Base-by-base conservation (phyloP, 2,329 filamentous ascomycete species). In the Orbilia oligospora region DNA sequence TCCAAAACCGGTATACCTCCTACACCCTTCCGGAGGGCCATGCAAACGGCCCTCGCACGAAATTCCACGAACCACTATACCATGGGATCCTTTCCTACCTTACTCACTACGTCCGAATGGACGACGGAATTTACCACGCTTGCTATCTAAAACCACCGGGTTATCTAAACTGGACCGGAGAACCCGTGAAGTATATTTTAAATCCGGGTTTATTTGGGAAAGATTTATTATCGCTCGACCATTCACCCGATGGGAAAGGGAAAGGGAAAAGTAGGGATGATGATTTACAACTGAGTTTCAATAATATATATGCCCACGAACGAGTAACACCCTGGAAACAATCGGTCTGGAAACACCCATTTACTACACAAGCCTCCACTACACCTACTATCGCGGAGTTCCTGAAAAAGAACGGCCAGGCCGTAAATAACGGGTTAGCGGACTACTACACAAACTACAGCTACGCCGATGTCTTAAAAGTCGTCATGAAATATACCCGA, bases 61-160 rank as follows among this genome's bases (percentile, higher is more conserved):
- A 1, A 1, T 61, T 61, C 36, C 18, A 24, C 5, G 20, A 8
- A 5, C 56, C 56, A 4, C 4, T 61, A 4, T 61, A 61, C 36
- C 56, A 61, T 8, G 12, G 36, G 3, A 27, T 61, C 1, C 22
- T 61, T n/a, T 44, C 33, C 1, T 61, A 61, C 20, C 20, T 61
- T 2, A 61, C 56, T 8, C 56, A 61, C 10, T 61, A 61, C 5
- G 36, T 61, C 5, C 36, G 56, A 24, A 61, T 61, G 56, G 56
- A 61, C 8, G 56, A 61, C 9, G 56, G 56, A 3, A 9, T n/a
- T 12, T 61, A 61, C 20, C 36, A 44, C 8, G 18, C 56, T 16
- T 61, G 56, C 8, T 44, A 41, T 20, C 20, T 61, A 3, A 61
- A 44, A 5, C 20, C 1, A 0, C 30, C 30, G 1, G 38, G 30